phyloP scores from a whole-genome alignment of 108 stramenopile species.

The Skeletonema tropicum region DNA sequence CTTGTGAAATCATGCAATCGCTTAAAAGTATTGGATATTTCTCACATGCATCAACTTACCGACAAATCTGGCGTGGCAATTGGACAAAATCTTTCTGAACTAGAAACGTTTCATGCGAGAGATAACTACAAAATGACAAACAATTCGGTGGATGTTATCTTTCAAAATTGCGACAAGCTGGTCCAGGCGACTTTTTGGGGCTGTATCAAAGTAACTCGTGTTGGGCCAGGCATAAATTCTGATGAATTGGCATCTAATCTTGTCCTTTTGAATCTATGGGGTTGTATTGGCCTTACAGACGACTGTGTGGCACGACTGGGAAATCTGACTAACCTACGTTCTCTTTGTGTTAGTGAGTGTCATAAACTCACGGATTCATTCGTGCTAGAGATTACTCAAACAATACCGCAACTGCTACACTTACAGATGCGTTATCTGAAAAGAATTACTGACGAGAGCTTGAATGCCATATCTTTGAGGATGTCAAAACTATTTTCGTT shows the following conservation, averaged over 20 bases:
- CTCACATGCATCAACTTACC: constrained; percentile 52
- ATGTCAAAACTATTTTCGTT: constrained; percentile 57
- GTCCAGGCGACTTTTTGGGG: constrained; percentile 73
- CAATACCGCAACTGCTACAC: constrained; percentile 43
- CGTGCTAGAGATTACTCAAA: constrained; percentile 35
- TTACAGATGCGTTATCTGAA: constrained; percentile 60
- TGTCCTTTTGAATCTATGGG: constrained; percentile 72
- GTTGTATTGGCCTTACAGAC: constrained; percentile 59
- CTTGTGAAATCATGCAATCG: constrained; percentile 48
- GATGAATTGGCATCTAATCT: constrained; percentile 24
- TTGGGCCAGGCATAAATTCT: constrained; percentile 18
- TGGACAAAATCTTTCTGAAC: constrained; percentile 46
- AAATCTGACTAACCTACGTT: constrained; percentile 41
- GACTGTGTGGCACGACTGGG: constrained; percentile 40
- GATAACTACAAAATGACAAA: constrained; percentile 72
- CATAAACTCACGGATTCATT: constrained; percentile 69
- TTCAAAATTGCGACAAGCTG: constrained; percentile 52
- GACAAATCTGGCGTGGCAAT: constrained; percentile 58
- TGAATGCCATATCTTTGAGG: constrained; percentile 46
- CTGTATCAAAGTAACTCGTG: constrained; percentile 50
- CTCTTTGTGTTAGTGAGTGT: constrained; percentile 70
- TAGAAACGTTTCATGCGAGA: constrained; percentile 63
- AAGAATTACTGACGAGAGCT: constrained; percentile 51
- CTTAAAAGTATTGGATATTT: constrained; percentile 65
- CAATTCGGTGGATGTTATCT: constrained; percentile 56